Evolutionary conservation across 768 basidiomycete species (phyloP), one percentile per base, ranked within the genome.

Genomic region (Agrocybe praecox): DNA sequence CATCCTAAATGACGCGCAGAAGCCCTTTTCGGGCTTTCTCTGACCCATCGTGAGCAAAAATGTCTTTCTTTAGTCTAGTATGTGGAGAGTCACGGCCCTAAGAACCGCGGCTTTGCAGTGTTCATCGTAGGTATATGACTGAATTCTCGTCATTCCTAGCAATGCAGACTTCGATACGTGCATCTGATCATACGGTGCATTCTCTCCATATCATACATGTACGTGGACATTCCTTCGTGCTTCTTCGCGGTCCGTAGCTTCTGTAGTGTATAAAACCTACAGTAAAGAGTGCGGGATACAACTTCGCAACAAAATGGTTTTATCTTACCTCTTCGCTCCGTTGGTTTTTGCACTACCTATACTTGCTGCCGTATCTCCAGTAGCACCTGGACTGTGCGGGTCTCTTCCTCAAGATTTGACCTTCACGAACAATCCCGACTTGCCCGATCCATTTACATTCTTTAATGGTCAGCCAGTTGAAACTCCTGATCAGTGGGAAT

Each of bases 391-490:
- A 2, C 24, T 48, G 5, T 72, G 72, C 57, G 47, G 67, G 18
- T 34, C 64, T 14, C 63, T 72, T 23, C 69, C 70, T 0, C 29
- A 49, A 18, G 65, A 65, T 33, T 62, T 74, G 32, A 57, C 58
- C 11, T 71, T 71, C 21, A 65, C 54, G 29, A 69, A 65, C 56
- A 77, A 77, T 61, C 49, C 74, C 44, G 72, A 67, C 50, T 75
- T 84, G 10, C 79, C 80, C 8, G 72, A 84, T 62, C 83, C 82
- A 1, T 85, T 85, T 74, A 65, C 70, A 14, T 81, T 81, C 65
- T 64, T 75, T 26, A 69, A 73, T 58, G 81, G 80, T 6, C 49
- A 66, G 10, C 58, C 10, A 61, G 76, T 78, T 9, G 49, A 62
- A 12, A 80, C 75, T 26, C 69, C 69, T 44, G 75, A 65, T 3